Conservation (phyloP, 2,329 filamentous ascomycete species). For the Coccinonectria pachysandricola region DNA sequence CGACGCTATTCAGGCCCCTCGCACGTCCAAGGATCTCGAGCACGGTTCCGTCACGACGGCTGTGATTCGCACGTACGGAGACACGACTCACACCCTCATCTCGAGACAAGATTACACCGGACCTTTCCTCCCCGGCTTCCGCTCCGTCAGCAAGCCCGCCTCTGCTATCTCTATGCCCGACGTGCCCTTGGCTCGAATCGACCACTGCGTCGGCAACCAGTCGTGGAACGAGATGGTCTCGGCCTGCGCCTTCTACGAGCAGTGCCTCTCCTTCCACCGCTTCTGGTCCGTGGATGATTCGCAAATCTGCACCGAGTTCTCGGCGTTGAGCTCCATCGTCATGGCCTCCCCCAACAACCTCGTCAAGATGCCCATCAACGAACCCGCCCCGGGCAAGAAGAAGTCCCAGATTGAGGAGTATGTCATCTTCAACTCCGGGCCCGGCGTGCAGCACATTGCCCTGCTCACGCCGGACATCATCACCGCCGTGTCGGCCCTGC, state of each 20-base stretch:
- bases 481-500: slow-evolving; percentile 62
- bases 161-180: slow-evolving; percentile 42
- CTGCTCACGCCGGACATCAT: slow-evolving; percentile 76
- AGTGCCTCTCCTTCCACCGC: slow-evolving; percentile 82
- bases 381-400: slow-evolving; percentile 82
- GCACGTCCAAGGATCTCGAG: slow-evolving; percentile 42
- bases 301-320: slow-evolving; percentile 87
- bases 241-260: slow-evolving; percentile 68
- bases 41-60: slow-evolving; percentile 61
- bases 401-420: slow-evolving; percentile 93
- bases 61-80: slow-evolving; percentile 83
- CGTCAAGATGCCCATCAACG: slow-evolving; percentile 98
- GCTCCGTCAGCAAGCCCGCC: slow-evolving; percentile 35
- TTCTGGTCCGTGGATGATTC: slow-evolving; percentile 97
- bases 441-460: slow-evolving; percentile 90
- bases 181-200: slow-evolving; percentile 64
- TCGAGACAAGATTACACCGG: slow-evolving; percentile 61
- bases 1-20: slow-evolving; percentile 52
- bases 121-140: slow-evolving; percentile 75
- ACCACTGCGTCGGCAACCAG: slow-evolving; percentile 97
- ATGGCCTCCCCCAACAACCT: slow-evolving; percentile 78
- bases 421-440: slow-evolving; percentile 78
- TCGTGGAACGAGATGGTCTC: slow-evolving; percentile 80
- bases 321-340: slow-evolving; percentile 77
- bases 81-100: slow-evolving; percentile 90